Conservation (phyloP, 129 eudicot species). For the Dittrichia graveolens region DNA sequence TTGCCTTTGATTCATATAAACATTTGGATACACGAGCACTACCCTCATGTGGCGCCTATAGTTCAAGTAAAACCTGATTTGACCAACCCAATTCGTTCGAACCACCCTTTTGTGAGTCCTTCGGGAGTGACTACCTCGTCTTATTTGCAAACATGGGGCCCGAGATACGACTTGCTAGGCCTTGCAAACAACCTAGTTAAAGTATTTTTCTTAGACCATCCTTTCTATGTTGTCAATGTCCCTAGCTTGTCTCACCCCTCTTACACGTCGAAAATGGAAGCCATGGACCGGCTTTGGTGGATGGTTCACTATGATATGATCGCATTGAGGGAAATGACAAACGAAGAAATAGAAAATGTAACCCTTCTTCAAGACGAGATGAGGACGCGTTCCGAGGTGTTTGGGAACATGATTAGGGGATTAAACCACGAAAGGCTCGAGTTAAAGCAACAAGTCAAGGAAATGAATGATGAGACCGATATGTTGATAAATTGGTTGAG, state of each 20-base stretch:
- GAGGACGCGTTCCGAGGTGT: slow-evolving; percentile 36
- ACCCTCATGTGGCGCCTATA: slow-evolving; percentile 55
- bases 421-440: slow-evolving; percentile 34
- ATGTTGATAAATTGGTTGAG: slow-evolving; percentile 54
- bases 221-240: slow-evolving; percentile 25
- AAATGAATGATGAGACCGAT: slow-evolving; percentile 43
- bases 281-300: slow-evolving; percentile 54
- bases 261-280: slow-evolving; percentile 49
- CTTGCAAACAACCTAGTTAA: slow-evolving; percentile 48
- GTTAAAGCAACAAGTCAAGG: slow-evolving; percentile 41
- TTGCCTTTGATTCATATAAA: slow-evolving; percentile 38
- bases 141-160: slow-evolving; percentile 53
- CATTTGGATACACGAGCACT: slow-evolving; percentile 66
- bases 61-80: slow-evolving; percentile 44
- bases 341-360: slow-evolving; percentile 37
- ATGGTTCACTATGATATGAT: slow-evolving; percentile 50
- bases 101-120: slow-evolving; percentile 59
- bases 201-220: slow-evolving; percentile 56
- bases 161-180: slow-evolving; percentile 42
- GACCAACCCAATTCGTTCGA: slow-evolving; percentile 27
- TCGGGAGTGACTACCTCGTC: slow-evolving; percentile 47
- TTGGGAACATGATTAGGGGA: slow-evolving; percentile 30
- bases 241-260: slow-evolving; percentile 39
- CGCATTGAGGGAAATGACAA: slow-evolving; percentile 24
- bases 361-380: slow-evolving; percentile 43